Evolutionary conservation across 371 early-diverging fungal species (phyloP), one percentile per base, ranked within the genome.

Genomic region (Nematocida displodere): DNA sequence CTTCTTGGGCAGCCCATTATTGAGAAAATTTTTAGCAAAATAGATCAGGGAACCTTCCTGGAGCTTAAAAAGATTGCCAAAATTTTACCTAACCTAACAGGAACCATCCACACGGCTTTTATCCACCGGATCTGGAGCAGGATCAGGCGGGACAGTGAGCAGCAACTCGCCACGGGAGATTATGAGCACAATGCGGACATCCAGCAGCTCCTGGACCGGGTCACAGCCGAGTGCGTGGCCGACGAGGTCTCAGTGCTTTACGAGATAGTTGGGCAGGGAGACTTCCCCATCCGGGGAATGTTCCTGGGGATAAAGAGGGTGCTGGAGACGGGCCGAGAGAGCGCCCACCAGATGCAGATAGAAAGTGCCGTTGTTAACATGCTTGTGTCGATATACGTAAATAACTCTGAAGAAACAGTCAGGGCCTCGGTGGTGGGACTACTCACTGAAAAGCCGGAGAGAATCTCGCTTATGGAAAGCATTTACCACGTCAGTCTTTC

Each of bases 341-440:
- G 5, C 2, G 49, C 54, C 33, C 33, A 66, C 44, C n/a, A 54
- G 11, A 22, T 5, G 11, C 29, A 66, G 44, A 56, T 71, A 49
- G 17, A 67, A 42, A 50, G 52, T 15, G 61, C 61, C 20, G 31
- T 31, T 29, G 31, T 71, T 29, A 61, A 33, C 33, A 42, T 62
- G 29, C 61, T 71, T 36, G 59, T 71, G 24, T 24, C 29, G 15
- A 24, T 61, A 4, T 71, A 71, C 50, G 39, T 28, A 22, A 33
- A 13, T 8, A 15, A 71, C 63, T 46, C 75, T 11, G 75, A 71
- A 33, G 75, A 71, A 40, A 61, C 31, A 58, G 48, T 53, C n/a
- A 20, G 75, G 2, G 75, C 75, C 44, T 13, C 59, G 8, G 34
- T 71, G 31, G 75, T 53, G 22, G 75, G 75, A 36, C 15, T 71